Conservation (phyloP, 768 basidiomycete species). For the Tephrocybe sp. region DNA sequence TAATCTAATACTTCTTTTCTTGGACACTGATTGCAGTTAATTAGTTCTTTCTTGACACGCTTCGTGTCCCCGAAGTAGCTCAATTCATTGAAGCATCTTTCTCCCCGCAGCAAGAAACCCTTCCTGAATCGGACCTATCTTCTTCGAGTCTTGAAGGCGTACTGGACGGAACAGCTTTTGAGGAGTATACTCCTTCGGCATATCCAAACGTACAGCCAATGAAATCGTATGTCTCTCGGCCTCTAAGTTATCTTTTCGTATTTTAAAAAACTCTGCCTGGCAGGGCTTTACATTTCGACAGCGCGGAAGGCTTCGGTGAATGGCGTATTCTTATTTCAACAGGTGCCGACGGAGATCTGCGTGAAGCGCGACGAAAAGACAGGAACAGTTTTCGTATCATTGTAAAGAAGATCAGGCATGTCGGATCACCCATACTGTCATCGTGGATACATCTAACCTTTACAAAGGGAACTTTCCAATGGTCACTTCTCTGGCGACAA, state of each 20-base stretch:
- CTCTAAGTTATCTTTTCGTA: not conserved
- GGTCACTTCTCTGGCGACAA: conserved; percentile 18
- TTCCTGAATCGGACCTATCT: conserved; percentile 17
- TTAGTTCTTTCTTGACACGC: conserved; percentile 19
- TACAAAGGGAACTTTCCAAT: conserved; percentile 60
- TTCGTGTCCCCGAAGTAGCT: conserved; percentile 15
- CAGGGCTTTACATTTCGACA: conserved; percentile 58
- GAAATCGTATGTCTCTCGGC: conserved; percentile 40
- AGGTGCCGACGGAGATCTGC: conserved; percentile 48
- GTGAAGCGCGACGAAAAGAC: conserved; percentile 46
- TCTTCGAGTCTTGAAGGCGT: conserved; percentile 1
- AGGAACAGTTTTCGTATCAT: conserved; percentile 49
- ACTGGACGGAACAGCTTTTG: not conserved
- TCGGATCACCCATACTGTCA: too few species aligned
- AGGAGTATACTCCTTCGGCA: conserved; percentile 21
- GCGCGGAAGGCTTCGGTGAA: conserved; percentile 57
- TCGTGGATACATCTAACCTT: not conserved
- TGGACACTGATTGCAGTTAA: not conserved
- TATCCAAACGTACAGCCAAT: conserved; percentile 54
- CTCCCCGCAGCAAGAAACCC: conserved; percentile 4
- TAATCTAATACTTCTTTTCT: not conserved
- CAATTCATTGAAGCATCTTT: conserved; percentile 10
- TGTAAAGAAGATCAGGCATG: conserved; percentile 69
- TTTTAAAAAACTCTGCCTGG: not conserved
- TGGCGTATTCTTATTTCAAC: conserved; percentile 62